Evolutionary conservation across 2,329 filamentous ascomycete species (phyloP), one percentile per base, ranked within the genome.

Genomic region (Fusarium verticillioides): DNA sequence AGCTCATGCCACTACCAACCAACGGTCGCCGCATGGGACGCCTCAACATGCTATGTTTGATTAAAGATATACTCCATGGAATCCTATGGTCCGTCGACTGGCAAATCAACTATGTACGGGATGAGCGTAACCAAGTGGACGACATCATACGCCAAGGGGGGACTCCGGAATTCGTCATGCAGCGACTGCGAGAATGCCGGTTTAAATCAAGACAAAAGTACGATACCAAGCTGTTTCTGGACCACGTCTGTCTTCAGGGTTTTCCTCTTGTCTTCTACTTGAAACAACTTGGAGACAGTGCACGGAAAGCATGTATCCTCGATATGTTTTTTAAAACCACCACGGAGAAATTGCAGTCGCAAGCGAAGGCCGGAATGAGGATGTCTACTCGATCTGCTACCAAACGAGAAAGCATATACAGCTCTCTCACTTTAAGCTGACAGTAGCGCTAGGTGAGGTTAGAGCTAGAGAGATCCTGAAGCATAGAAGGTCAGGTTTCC

Each of bases 41-140:
- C 19, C 13, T 40, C 42, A 43, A 43, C 4, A 30, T 47, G 44
- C 9, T 16, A 30, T 30, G 19, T 1, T 30, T 21, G 26, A 23
- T 47, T 7, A 37, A 37, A 28, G 10, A n/a, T 1, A 15, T 8
- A 53, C 34, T n/a, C 32, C 0, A 6, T 12, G 5, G 3, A 0
- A 28, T 53, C 16, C 5, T 53, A 16, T 0, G 0, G 0, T 37
- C 13, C 23, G 9, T 28, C 2, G 12, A 46, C 4, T 0, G 0
- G 12, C 0, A 46, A 28, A 4, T 28, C 19, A 5, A 3, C 13
- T 47, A 47, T 28, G 1, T 2, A 11, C n/a, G 42, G 26, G 19
- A 30, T 21, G 26, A 47, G 34, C 19, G 15, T 3, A 28, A 53
- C 5, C 34, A 39, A 16, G 50, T 53, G 2, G 4, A 53, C 13